A percentile compares a stretch with the other conserved stretches of the same genome.
These are phyloP conservation scores for Penicillium cosmopolitanum DNA, from an alignment of 495 filamentous ascomycete genomes.

Conservation along the genomic window DNA sequence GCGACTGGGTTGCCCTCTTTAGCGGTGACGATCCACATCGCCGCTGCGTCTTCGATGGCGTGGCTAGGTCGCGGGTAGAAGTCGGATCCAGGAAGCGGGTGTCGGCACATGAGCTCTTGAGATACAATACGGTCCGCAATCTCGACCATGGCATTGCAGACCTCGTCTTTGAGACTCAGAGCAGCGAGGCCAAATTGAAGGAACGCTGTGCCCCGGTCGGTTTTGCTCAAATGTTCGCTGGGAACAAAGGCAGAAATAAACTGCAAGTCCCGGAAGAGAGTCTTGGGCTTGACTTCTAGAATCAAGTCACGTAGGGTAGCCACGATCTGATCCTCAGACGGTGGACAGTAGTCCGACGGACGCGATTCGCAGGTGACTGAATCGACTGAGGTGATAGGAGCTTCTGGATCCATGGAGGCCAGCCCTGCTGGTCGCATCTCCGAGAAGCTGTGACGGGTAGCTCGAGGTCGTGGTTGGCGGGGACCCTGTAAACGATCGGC, in stretches of 20 bases:
- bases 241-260: slow-evolving; percentile 94
- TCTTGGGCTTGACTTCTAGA: slow-evolving; percentile 78
- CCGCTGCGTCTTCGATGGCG: slow-evolving; percentile 79
- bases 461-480: slow-evolving; percentile 19
- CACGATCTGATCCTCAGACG: slow-evolving; percentile 66
- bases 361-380: slow-evolving; percentile 45
- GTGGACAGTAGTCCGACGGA: slow-evolving; percentile 42
- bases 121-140: slow-evolving; percentile 55
- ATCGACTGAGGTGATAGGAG: slow-evolving; percentile 31
- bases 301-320: slow-evolving; percentile 80
- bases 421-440: slow-evolving; percentile 22
- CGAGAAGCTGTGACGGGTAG: slow-evolving; percentile 43
- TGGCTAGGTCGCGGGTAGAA: slow-evolving; percentile 41
- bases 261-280: slow-evolving; percentile 92
- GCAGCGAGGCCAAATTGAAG: slow-evolving; percentile 92
- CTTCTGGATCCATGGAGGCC: slow-evolving; percentile 21
- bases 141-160: slow-evolving; percentile 89
- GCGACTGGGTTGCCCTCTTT: slow-evolving; percentile 91
- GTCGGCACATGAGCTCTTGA: slow-evolving; percentile 46
- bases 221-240: slow-evolving; percentile 77
- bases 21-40: slow-evolving; percentile 92
- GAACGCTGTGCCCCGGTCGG: slow-evolving; percentile 87
- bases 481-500: slow-evolving; percentile 5
- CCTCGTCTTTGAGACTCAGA: slow-evolving; percentile 84
- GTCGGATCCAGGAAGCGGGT: slow-evolving; percentile 44